Evolutionary conservation across 176 grass and related monocot genomes (phyloP).

Genomic region (Rhipidocladum racemiflorum): DNA sequence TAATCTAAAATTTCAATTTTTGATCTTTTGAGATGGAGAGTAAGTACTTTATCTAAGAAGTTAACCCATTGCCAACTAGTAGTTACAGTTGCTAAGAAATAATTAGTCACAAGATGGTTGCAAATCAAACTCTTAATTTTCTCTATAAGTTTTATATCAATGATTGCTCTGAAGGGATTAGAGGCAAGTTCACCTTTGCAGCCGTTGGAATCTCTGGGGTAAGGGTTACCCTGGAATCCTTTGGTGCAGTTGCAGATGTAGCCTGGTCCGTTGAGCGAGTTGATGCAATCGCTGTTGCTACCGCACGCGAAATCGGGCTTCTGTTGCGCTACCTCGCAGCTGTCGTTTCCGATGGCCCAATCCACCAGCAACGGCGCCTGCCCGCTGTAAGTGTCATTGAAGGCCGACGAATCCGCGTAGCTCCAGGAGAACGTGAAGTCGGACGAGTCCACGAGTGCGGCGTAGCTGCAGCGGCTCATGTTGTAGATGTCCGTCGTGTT

Average conservation of each 20-base stretch:
- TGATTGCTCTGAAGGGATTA: background rate
- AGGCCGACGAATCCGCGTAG: background rate
- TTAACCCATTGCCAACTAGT: too few relatives aligned
- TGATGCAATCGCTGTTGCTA: background rate
- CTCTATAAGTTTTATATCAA: too few relatives aligned
- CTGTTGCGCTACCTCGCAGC: background rate
- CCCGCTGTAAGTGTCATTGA: background rate
- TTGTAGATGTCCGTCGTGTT: background rate
- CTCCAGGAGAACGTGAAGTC: background rate
- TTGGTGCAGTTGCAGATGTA: slow-evolving; percentile 30
- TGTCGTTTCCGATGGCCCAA: slow-evolving; percentile 21
- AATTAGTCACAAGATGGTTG: too few relatives aligned
- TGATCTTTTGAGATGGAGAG: too few relatives aligned
- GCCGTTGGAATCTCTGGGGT: background rate
- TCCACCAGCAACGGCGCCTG: background rate
- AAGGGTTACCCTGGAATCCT: background rate
- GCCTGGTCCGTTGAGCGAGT: background rate
- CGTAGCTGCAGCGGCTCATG: slow-evolving; percentile 18
- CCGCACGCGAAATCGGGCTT: background rate
- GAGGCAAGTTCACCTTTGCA: background rate
- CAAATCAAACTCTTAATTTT: too few relatives aligned
- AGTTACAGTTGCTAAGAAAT: too few relatives aligned
- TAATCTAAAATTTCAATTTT: too few relatives aligned
- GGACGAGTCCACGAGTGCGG: slow-evolving; percentile 1
- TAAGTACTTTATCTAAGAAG: too few relatives aligned